A percentile compares a stretch with the other conserved stretches of the same genome.
Evolutionary conservation across 495 filamentous ascomycete species (phyloP).

Genomic region (Endocarpon pusillum): DNA sequence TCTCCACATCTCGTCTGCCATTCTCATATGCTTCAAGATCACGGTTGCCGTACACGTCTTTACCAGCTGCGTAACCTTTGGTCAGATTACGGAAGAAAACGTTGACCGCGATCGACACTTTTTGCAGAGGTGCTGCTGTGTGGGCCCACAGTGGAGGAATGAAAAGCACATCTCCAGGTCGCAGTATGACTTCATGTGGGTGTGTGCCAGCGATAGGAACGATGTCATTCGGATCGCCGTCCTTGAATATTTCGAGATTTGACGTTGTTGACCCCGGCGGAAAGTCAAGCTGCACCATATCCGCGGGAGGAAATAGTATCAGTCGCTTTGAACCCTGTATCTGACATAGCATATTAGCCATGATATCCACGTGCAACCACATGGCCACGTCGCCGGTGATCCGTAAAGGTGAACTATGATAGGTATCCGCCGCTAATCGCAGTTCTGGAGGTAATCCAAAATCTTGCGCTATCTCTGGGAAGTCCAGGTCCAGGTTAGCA

Average conservation of each 20-base stretch:
- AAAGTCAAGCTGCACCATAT: conserved; percentile 52
- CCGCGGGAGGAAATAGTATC: conserved; percentile 59
- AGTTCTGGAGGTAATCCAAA: conserved; percentile 54
- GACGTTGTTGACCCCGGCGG: conserved; percentile 68
- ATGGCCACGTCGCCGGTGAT: conserved; percentile 71
- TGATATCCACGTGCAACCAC: conserved; percentile 90
- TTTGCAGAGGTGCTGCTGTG: conserved; percentile 40
- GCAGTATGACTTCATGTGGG: conserved; percentile 47
- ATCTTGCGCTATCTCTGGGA: conserved; percentile 47
- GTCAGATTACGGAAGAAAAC: conserved; percentile 65
- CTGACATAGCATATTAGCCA: conserved; percentile 81
- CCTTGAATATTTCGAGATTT: conserved; percentile 46
- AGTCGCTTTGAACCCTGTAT: conserved; percentile 53
- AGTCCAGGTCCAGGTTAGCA: conserved; percentile 51
- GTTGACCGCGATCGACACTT: conserved; percentile 60
- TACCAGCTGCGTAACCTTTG: conserved; percentile 51
- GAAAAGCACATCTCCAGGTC: conserved; percentile 60
- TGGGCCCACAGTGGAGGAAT: conserved; percentile 74
- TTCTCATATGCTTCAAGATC: conserved; percentile 76
- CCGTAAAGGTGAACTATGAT: conserved; percentile 66
- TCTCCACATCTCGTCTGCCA: conserved; percentile 51
- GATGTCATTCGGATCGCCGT: conserved; percentile 15
- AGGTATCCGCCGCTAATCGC: conserved; percentile 34
- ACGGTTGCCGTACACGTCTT: conserved; percentile 77
- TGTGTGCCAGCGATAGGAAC: conserved; percentile 35